Evolutionary conservation across 768 basidiomycete genomes (phyloP).

Genomic region (Podaxis mareebaensis): DNA sequence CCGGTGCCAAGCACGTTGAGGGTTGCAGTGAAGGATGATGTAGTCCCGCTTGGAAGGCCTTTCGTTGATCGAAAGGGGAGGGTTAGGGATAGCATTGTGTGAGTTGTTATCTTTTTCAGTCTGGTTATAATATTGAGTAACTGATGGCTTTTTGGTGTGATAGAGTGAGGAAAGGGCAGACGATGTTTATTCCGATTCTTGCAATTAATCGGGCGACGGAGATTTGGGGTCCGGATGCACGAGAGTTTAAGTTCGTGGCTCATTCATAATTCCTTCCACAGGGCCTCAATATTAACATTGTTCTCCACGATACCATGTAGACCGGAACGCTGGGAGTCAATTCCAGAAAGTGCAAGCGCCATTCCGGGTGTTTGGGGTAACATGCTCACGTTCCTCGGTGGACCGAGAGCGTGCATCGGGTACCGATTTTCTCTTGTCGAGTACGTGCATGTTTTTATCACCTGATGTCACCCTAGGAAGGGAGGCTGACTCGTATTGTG

Average conservation of each 20-base stretch:
- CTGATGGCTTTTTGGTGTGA: neutral
- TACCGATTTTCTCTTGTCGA: constrained; percentile 66
- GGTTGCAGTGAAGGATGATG: constrained; percentile 50
- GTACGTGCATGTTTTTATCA: too few species aligned
- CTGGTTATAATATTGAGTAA: neutral
- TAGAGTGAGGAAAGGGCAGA: constrained; percentile 47
- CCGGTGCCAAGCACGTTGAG: constrained; percentile 48
- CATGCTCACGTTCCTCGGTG: constrained; percentile 62
- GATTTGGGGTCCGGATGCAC: constrained; percentile 66
- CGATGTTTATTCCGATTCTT: constrained; percentile 49
- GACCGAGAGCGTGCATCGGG: constrained; percentile 66
- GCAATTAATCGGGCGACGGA: constrained; percentile 50
- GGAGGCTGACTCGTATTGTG: neutral
- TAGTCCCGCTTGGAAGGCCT: constrained; percentile 50
- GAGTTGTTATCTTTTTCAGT: constrained; percentile 6
- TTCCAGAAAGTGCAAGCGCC: constrained; percentile 40
- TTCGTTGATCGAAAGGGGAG: constrained; percentile 44
- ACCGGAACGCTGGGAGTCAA: constrained; percentile 62
- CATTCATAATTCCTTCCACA: neutral
- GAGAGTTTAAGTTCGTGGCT: constrained; percentile 53
- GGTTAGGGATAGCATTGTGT: constrained; percentile 40
- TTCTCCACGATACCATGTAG: constrained; percentile 29
- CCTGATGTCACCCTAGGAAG: neutral
- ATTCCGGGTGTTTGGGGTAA: constrained; percentile 66
- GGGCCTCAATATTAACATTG: neutral